phyloP scores from a whole-genome alignment of 371 early-diverging fungal species.

The Sporodiniella umbellata region DNA sequence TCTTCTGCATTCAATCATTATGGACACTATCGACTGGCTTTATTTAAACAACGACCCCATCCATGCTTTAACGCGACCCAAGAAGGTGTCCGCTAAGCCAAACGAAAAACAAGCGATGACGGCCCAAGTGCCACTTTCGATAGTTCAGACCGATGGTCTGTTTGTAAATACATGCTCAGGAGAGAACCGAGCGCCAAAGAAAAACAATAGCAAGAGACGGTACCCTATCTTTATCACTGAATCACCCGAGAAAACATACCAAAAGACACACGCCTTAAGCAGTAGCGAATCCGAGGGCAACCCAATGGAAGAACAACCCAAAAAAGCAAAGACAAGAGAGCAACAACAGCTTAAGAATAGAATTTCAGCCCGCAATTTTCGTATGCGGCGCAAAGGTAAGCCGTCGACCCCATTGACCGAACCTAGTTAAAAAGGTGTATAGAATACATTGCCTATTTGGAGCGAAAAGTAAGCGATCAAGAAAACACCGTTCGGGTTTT shows the following conservation, averaged over 20 bases:
- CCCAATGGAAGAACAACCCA: conserved; percentile 14
- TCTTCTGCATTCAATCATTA: background rate
- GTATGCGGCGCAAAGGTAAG: conserved; percentile 82
- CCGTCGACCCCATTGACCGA: too few species aligned
- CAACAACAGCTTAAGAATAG: conserved; percentile 85
- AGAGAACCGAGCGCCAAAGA: background rate
- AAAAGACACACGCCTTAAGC: conserved; percentile 12
- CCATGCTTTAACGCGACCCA: background rate
- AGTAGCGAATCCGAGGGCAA: conserved; percentile 21
- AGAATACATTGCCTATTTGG: conserved; percentile 73
- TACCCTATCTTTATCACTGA: conserved; percentile 24
- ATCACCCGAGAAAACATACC: conserved; percentile 14
- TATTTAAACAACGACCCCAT: background rate
- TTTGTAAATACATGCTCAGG: conserved; percentile 13
- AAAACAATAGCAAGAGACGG: conserved; percentile 6
- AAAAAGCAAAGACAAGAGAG: conserved; percentile 71
- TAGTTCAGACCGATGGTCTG: conserved; percentile 7
- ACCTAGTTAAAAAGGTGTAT: too few species aligned
- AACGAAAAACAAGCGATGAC: background rate
- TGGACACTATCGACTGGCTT: background rate
- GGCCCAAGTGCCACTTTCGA: conserved; percentile 1
- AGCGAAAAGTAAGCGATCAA: conserved; percentile 39
- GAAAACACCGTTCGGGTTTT: conserved; percentile 15
- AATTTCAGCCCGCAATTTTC: conserved; percentile 84
- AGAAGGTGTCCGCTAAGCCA: background rate